Base-by-base conservation (phyloP, 805 yeast genomes). In the Candida insectalens region DNA sequence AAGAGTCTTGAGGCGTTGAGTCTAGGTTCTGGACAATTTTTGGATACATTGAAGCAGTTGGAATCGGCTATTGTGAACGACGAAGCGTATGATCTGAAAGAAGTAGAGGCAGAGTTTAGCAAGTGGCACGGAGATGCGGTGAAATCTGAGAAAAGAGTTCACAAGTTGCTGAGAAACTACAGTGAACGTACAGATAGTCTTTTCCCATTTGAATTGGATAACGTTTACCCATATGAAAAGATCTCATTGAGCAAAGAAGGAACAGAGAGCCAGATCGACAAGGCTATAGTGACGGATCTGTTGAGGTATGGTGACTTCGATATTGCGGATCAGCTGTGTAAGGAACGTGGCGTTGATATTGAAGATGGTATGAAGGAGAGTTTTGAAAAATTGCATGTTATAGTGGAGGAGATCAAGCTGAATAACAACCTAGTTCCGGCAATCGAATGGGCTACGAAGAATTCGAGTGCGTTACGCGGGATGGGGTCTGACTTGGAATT, bases 401-500 rank as follows among this genome's bases (percentile, higher is more conserved):
- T 72, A 3, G 46, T 69, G 14, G 44, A 49, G 14, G 59, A 58
- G 25, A 40, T 54, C 25, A 43, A 68, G 16, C 51, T 51, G 19
- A 34, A 49, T 3, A 55, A 60, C 3, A 51, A 71, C 34, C 45
- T 68, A 19, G 46, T 43, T 4, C 60, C 66, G 5, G 78, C 81
- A 10, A 62, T 70, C 19, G 51, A 50, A 2, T 76, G 83, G 83
- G 60, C 64, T 20, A 36, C 43, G 5, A 30, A 38, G 5, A 47
- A 59, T 27, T 41, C 46, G 3, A 34, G 27, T 3, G 34, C 47
- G 26, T 48, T 67, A 29, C 41, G 44, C 23, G 37, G 37, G 14
- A 44, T 53, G 16, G 69, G 69, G 4, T 62, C 67, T 2, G 63
- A 64, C 32, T 45, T 71, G 18, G 71, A 66, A 43, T 68, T 65